These are phyloP conservation scores for Mycena kentingensis DNA, from an alignment of 768 basidiomycete genomes.

Conservation along the genomic window DNA sequence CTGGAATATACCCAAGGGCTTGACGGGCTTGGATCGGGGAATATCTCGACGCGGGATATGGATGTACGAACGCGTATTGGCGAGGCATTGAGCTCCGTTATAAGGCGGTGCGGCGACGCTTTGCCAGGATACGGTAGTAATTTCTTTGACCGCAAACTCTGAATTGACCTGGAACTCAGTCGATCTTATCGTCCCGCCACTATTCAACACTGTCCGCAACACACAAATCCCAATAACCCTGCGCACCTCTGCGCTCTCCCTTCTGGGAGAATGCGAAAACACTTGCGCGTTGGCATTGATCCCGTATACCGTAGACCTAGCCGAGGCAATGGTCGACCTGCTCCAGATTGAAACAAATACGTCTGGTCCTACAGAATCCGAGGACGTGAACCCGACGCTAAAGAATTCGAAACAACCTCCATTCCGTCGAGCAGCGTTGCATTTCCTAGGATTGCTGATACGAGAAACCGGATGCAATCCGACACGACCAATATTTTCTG, in stretches of 20 bases:
- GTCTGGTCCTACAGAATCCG: slow-evolving; percentile 21
- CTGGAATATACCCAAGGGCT: slow-evolving; percentile 61
- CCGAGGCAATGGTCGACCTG: slow-evolving; percentile 73
- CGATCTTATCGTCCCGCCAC: slow-evolving; percentile 68
- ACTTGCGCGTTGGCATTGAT: slow-evolving; percentile 64
- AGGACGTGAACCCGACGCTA: slow-evolving; percentile 59
- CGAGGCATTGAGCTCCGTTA: slow-evolving; percentile 80
- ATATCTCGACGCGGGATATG: slow-evolving; percentile 60
- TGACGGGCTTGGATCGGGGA: slow-evolving; percentile 49
- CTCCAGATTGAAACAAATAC: slow-evolving; percentile 63
- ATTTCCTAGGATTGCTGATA: slow-evolving; percentile 74
- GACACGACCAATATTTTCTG: slow-evolving; percentile 34
- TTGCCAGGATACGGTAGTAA: slow-evolving; percentile 67
- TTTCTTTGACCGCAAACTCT: neutral
- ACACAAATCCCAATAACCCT: slow-evolving; percentile 68
- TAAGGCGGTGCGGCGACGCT: slow-evolving; percentile 70
- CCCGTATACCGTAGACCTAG: slow-evolving; percentile 62
- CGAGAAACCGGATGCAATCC: slow-evolving; percentile 55
- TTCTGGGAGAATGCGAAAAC: slow-evolving; percentile 74
- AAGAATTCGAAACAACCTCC: slow-evolving; percentile 70
- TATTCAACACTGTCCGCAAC: slow-evolving; percentile 65
- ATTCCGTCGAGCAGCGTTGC: slow-evolving; percentile 82
- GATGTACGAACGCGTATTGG: slow-evolving; percentile 78
- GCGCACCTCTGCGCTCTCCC: slow-evolving; percentile 57
- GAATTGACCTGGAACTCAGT: slow-evolving; percentile 41